phyloP scores from a whole-genome alignment of 2,329 filamentous ascomycete genomes.

The Mycogone perniciosa region DNA sequence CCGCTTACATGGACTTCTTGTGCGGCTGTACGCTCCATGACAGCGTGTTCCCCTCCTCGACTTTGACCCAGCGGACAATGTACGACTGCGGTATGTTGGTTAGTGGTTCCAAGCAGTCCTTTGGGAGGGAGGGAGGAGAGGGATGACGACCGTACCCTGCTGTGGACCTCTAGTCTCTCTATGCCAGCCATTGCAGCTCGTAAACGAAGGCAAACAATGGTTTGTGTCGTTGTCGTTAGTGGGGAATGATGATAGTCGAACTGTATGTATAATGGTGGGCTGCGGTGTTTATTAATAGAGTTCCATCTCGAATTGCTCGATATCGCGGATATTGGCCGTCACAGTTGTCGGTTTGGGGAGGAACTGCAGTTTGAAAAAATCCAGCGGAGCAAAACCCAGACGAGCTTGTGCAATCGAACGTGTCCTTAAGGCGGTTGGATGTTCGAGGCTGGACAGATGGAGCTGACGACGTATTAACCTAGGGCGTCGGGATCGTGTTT shows the following conservation, averaged over 20 bases:
- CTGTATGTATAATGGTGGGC: neutral
- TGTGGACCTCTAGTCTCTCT: conserved; percentile 95
- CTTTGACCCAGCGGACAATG: conserved; percentile 94
- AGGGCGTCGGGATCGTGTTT: conserved; percentile 2
- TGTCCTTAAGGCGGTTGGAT: neutral
- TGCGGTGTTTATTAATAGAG: conserved; percentile 8
- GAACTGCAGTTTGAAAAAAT: neutral
- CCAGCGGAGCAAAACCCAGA: neutral
- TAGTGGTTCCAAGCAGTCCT: conserved; percentile 14
- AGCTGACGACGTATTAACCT: neutral
- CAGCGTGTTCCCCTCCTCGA: conserved; percentile 83
- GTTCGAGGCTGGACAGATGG: conserved; percentile 7
- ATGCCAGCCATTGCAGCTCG: conserved; percentile 69
- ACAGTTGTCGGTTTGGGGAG: neutral
- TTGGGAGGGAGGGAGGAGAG: neutral
- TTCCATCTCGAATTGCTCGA: conserved; percentile 11
- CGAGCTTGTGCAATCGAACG: neutral
- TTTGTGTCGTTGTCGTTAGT: neutral
- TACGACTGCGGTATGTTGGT: conserved; percentile 65
- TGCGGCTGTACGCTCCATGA: conserved; percentile 97
- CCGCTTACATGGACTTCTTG: conserved; percentile 79
- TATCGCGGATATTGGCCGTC: neutral
- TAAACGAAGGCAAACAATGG: neutral
- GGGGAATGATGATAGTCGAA: neutral
- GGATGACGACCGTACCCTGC: conserved; percentile 60